These are phyloP conservation scores for Colletotrichum orbiculare DNA, from an alignment of 2,329 filamentous ascomycete genomes.

Conservation along the genomic window DNA sequence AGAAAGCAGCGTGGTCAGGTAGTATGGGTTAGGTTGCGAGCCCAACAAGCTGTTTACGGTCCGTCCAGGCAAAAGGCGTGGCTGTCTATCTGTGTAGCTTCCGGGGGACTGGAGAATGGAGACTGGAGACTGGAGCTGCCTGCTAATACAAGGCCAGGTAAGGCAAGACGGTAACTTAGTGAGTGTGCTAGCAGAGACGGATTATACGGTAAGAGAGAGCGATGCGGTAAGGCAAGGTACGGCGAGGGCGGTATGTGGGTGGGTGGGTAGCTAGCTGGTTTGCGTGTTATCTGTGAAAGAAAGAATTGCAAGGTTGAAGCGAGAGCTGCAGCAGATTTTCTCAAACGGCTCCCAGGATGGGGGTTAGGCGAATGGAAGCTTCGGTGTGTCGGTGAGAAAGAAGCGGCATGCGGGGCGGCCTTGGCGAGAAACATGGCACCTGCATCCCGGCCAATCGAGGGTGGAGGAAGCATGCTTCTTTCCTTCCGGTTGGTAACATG, in stretches of 20 bases:
- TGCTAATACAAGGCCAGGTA: no score
- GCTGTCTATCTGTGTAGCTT: slow-evolving; percentile 5
- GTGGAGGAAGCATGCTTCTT: slow-evolving; percentile 15
- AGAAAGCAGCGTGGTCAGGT: slow-evolving; percentile 29
- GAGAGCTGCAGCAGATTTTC: slow-evolving; percentile 30
- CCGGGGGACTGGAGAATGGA: slow-evolving; percentile 4
- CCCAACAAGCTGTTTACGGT: slow-evolving; percentile 29
- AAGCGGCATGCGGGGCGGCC: slow-evolving; percentile 30
- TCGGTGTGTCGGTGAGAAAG: slow-evolving; percentile 38
- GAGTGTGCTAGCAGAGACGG: slow-evolving; percentile 1
- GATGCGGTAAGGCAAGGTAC: slow-evolving; percentile 23
- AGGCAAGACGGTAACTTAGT: neutral
- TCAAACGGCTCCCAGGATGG: slow-evolving; percentile 11
- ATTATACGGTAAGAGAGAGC: neutral
- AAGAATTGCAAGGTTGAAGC: neutral
- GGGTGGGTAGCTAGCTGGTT: neutral
- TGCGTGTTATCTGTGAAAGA: neutral
- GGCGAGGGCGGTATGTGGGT: slow-evolving; percentile 9
- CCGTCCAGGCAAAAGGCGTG: slow-evolving; percentile 22
- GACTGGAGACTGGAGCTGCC: slow-evolving; percentile 3
- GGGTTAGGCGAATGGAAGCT: slow-evolving; percentile 12
- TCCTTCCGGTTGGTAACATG: slow-evolving; percentile 36
- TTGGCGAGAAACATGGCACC: slow-evolving; percentile 33
- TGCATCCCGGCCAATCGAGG: slow-evolving; percentile 24
- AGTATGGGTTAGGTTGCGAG: slow-evolving; percentile 27